These are phyloP conservation scores for Cutaneotrichosporon spelunceum DNA, from an alignment of 1,284 basidiomycete genomes.

Conservation along the genomic window DNA sequence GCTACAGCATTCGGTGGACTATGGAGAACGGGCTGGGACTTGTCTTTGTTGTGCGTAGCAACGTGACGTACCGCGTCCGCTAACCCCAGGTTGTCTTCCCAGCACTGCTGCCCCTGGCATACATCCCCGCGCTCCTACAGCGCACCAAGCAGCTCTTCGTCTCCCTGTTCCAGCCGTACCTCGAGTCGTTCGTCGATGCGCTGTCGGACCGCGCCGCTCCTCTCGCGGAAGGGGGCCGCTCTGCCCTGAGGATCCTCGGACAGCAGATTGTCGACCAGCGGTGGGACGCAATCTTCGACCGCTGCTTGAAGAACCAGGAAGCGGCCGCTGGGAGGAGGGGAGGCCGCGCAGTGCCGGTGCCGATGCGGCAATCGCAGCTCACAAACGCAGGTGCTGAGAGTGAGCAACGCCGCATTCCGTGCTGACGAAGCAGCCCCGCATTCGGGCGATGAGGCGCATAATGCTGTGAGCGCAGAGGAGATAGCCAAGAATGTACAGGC, in stretches of 20 bases:
- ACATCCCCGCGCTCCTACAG: slow-evolving; percentile 81
- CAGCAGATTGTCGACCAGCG: slow-evolving; percentile 38
- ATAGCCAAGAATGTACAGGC: slow-evolving; percentile 90
- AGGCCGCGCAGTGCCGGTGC: neutral
- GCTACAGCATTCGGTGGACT: slow-evolving; percentile 87
- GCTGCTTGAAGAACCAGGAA: slow-evolving; percentile 44
- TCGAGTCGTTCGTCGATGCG: slow-evolving; percentile 75
- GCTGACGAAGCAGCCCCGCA: slow-evolving; percentile 14
- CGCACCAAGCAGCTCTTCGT: slow-evolving; percentile 79
- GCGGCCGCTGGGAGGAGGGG: slow-evolving; percentile 12
- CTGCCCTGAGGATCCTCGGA: slow-evolving; percentile 33
- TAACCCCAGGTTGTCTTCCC: slow-evolving; percentile 81
- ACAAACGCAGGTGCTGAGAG: slow-evolving; percentile 5
- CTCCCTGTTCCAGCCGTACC: slow-evolving; percentile 75
- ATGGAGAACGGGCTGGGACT: slow-evolving; percentile 88
- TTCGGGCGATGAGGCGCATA: slow-evolving; percentile 25
- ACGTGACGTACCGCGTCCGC: neutral
- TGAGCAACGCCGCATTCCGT: neutral
- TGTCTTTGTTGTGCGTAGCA: slow-evolving; percentile 79
- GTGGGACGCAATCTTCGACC: slow-evolving; percentile 48
- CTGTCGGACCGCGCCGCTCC: slow-evolving; percentile 58
- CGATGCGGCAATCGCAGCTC: slow-evolving; percentile 1
- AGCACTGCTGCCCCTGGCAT: slow-evolving; percentile 89
- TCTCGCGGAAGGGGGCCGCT: slow-evolving; percentile 38
- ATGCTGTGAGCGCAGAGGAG: slow-evolving; percentile 62